These are phyloP conservation scores for Groenewaldozyma auringiensis DNA, from an alignment of 1,139 yeast genomes.

Conservation along the genomic window DNA sequence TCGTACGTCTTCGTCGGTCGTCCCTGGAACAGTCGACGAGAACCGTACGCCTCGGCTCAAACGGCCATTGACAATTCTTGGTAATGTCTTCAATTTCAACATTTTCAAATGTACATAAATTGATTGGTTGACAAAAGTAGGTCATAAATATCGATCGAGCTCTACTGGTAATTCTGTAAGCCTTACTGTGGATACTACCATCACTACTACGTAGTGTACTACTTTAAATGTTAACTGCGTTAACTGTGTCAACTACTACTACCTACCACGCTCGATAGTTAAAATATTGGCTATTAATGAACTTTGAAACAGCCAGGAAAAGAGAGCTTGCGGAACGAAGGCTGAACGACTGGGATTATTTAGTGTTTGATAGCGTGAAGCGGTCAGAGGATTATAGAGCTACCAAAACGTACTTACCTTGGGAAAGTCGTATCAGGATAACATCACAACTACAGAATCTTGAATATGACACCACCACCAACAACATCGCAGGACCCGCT, in stretches of 20 bases:
- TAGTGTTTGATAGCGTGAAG: constrained; percentile 5
- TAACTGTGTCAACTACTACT: too few relatives aligned
- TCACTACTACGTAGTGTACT: too few relatives aligned
- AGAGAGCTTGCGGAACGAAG: constrained; percentile 13
- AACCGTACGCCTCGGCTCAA: not conserved
- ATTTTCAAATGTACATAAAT: too few relatives aligned
- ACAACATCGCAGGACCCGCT: too few relatives aligned
- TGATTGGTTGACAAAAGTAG: too few relatives aligned
- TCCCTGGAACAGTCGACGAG: not conserved
- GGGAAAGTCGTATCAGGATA: constrained; percentile 11
- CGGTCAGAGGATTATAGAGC: constrained; percentile 5
- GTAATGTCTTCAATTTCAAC: too few relatives aligned
- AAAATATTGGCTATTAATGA: constrained; percentile 6
- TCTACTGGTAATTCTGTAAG: too few relatives aligned
- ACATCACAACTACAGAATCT: constrained; percentile 7
- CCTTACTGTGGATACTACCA: too few relatives aligned
- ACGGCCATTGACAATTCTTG: not conserved
- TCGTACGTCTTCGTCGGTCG: not conserved
- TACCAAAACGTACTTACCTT: constrained; percentile 10
- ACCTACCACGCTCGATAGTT: too few relatives aligned
- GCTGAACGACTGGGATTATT: constrained; percentile 17
- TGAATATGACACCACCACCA: not conserved
- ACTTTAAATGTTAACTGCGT: too few relatives aligned
- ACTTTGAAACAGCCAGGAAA: constrained; percentile 11
- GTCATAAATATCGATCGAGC: too few relatives aligned